These are phyloP conservation scores for Schrenkiella parvula DNA, from an alignment of 345 rosid species.

Conservation along the genomic window DNA sequence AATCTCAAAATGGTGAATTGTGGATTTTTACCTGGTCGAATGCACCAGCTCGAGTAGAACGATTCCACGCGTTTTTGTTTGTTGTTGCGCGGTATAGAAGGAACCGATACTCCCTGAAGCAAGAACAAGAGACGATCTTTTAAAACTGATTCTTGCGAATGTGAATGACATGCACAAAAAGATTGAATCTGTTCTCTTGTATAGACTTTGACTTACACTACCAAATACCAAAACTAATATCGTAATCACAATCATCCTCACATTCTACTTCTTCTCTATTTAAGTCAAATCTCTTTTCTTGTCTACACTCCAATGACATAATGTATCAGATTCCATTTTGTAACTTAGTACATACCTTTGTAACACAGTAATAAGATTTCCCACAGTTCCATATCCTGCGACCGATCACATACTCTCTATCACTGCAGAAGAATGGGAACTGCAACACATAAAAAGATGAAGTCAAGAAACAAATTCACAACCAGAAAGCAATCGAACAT, in stretches of 20 bases:
- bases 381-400: constrained; percentile 74
- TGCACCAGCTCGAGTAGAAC: constrained; percentile 83
- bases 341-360: constrained; percentile 54
- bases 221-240: background rate
- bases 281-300: no score
- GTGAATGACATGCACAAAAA: background rate
- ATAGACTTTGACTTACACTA: background rate
- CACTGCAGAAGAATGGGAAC: constrained; percentile 86
- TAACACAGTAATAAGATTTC: constrained; percentile 62
- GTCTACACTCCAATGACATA: no score
- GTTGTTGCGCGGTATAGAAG: constrained; percentile 47
- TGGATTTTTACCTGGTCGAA: constrained; percentile 52
- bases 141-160: background rate
- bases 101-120: constrained; percentile 56
- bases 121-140: background rate
- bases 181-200: background rate
- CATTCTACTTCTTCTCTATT: background rate
- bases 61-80: constrained; percentile 65
- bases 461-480: background rate
- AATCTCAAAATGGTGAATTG: background rate
- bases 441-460: constrained; percentile 21
- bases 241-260: background rate
- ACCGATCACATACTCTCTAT: constrained; percentile 78
- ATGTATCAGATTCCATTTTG: background rate
- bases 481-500: background rate